Evolutionary conservation across 805 yeast genomes (phyloP), one percentile per base, ranked within the genome.

Genomic region (Lachancea nothofagi): DNA sequence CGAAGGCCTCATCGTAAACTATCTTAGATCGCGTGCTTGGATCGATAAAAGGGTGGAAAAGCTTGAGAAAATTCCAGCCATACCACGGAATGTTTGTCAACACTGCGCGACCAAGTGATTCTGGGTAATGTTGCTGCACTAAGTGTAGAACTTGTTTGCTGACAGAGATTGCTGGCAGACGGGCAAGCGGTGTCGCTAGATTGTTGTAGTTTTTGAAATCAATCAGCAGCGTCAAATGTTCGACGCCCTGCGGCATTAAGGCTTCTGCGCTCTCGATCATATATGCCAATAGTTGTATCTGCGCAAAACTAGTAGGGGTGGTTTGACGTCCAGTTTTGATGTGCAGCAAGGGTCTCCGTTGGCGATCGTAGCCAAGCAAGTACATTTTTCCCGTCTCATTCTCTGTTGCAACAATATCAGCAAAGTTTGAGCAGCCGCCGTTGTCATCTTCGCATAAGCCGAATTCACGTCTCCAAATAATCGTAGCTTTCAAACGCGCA

Each of bases 231-330:
- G 80, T 76, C 23, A 75, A 55, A 3, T 74, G 67, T 38, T 75
- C 80, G 36, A 73, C 78, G 25, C 80, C 80, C 32, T 75, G 76
- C 4, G 80, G 80, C 71, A 74, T 71, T 54, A 65, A 64, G 30
- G 70, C 66, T 5, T 72, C 72, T 7, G 74, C 74, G 22, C 68
- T 51, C 48, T 76, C 81, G 52, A 75, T 62, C 79, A 75, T 75
- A 54, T 67, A 75, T 13, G 76, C 75, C 51, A 76, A 59, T 44
- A 71, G 78, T 46, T 75, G 77, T 2, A 76, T 78, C 47, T 76
- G 80, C 43, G 68, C 65, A 23, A 69, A 62, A 2, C 75, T 64
- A 0, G 78, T 66, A 34, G 69, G 59, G 2, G 80, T 76, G 49
- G 75, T 76, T 46, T 76, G 80, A 44, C 71, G 67, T 14, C 79